These are phyloP conservation scores for Starmerella sp. DNA, from an alignment of 805 yeast genomes.

Conservation along the genomic window DNA sequence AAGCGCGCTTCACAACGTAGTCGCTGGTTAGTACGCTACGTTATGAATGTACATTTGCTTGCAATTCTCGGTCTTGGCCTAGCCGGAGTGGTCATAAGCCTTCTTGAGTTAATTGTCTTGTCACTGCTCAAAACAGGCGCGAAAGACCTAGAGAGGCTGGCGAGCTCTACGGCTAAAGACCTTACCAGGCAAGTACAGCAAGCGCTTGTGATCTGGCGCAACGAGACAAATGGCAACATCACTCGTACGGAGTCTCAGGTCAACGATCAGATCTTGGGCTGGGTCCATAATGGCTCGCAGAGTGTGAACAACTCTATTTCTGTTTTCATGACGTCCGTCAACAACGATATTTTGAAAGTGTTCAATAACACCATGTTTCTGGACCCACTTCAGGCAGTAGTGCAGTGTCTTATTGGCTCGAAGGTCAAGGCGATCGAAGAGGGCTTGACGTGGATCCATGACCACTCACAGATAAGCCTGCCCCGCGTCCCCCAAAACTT, in stretches of 20 bases:
- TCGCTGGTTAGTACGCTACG: conserved; percentile 41
- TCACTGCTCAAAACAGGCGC: conserved; percentile 10
- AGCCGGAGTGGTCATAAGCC: conserved; percentile 44
- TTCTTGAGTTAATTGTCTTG: conserved; percentile 41
- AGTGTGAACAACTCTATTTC: conserved; percentile 51
- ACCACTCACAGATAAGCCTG: conserved; percentile 46
- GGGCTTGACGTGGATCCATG: conserved; percentile 70
- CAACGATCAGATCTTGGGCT: conserved; percentile 56
- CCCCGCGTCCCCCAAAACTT: conserved; percentile 32
- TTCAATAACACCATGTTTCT: conserved; percentile 63
- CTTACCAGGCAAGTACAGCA: conserved; percentile 16
- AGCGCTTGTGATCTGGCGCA: conserved; percentile 36
- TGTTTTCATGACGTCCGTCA: conserved; percentile 47
- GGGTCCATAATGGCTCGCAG: conserved; percentile 47
- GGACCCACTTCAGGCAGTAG: conserved; percentile 50
- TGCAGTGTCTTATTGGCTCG: conserved; percentile 68
- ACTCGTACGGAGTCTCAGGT: conserved; percentile 38
- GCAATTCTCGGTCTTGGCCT: conserved; percentile 43
- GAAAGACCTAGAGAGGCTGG: conserved; percentile 7
- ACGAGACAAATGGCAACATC: conserved; percentile 46
- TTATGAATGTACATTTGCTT: conserved; percentile 43
- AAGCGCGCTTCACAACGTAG: background rate
- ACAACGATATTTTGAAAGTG: conserved; percentile 42
- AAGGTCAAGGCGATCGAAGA: conserved; percentile 54
- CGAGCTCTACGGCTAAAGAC: conserved; percentile 13